These are phyloP conservation scores for Leucosporidium yakuticum DNA, from an alignment of 768 basidiomycete genomes.

Conservation along the genomic window DNA sequence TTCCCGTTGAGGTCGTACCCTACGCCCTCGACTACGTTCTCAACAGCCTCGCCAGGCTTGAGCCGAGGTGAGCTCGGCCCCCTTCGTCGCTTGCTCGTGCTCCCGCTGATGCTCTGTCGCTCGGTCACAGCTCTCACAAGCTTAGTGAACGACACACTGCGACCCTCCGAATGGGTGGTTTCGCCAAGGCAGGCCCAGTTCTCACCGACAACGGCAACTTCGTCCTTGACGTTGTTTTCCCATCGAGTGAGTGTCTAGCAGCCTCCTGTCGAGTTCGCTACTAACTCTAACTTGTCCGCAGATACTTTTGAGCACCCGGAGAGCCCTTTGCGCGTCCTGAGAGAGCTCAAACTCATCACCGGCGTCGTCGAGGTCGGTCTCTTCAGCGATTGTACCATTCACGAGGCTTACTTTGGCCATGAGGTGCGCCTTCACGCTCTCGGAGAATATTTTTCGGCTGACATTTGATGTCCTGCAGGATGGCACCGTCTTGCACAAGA, in stretches of 20 bases:
- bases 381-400: background rate
- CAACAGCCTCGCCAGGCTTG: background rate
- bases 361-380: background rate
- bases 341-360: background rate
- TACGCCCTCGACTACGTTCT: constrained; percentile 53
- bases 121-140: too few relatives aligned
- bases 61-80: background rate
- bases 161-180: constrained; percentile 11
- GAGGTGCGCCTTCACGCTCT: background rate
- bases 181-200: constrained; percentile 55
- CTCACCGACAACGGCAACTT: constrained; percentile 74
- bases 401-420: background rate
- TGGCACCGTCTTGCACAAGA: too few relatives aligned
- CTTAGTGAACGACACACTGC: background rate
- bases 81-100: background rate
- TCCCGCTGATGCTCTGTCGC: too few relatives aligned
- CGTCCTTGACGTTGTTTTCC: background rate
- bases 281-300: background rate
- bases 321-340: too few relatives aligned
- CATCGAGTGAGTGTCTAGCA: background rate
- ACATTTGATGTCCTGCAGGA: background rate
- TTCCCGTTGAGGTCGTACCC: constrained; percentile 89
- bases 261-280: background rate
- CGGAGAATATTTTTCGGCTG: too few relatives aligned
- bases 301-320: too few relatives aligned